Percentiles rank a stretch among this genome's conserved stretches.
Conservation (phyloP, 139 green algal species). For the Zygnema circumcarinatum region DNA sequence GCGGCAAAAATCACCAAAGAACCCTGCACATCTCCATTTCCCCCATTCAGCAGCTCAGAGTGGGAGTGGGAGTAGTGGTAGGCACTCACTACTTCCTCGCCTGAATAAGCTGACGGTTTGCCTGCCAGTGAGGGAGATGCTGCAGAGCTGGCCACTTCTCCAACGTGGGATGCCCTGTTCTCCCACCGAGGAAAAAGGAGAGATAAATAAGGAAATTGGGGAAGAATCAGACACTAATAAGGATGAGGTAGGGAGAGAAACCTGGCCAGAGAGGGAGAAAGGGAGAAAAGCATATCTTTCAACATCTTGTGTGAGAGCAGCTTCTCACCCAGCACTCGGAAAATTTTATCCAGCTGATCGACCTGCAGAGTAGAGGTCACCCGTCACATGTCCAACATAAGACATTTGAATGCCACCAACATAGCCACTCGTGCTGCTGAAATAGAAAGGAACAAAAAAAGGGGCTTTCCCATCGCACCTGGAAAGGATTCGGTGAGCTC, state of each 20-base stretch:
- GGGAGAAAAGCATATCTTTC: background rate
- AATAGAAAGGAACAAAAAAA: background rate
- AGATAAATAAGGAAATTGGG: background rate
- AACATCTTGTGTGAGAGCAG: too few species aligned
- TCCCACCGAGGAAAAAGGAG: background rate
- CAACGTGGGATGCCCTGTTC: slow-evolving; percentile 35
- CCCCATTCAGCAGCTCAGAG: too few species aligned
- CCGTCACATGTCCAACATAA: background rate
- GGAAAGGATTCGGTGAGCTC: slow-evolving; percentile 46
- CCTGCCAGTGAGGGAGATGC: slow-evolving; percentile 51
- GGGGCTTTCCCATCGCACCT: slow-evolving; percentile 15
- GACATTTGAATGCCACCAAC: background rate
- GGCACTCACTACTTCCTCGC: slow-evolving; percentile 31
- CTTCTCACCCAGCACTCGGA: slow-evolving; percentile 40
- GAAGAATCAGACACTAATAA: background rate
- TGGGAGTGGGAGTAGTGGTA: too few species aligned
- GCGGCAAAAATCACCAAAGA: too few species aligned
- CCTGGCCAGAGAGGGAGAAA: background rate
- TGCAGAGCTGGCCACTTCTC: slow-evolving; percentile 44
- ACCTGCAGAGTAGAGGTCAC: slow-evolving; percentile 6
- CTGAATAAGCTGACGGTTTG: slow-evolving; percentile 43
- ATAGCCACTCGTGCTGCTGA: too few species aligned
- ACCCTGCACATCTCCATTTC: too few species aligned
- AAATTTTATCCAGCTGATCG: slow-evolving; percentile 61
- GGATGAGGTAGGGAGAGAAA: background rate